Conservation (phyloP, 2,329 filamentous ascomycete genomes). For the Colletotrichum theobromicola region DNA sequence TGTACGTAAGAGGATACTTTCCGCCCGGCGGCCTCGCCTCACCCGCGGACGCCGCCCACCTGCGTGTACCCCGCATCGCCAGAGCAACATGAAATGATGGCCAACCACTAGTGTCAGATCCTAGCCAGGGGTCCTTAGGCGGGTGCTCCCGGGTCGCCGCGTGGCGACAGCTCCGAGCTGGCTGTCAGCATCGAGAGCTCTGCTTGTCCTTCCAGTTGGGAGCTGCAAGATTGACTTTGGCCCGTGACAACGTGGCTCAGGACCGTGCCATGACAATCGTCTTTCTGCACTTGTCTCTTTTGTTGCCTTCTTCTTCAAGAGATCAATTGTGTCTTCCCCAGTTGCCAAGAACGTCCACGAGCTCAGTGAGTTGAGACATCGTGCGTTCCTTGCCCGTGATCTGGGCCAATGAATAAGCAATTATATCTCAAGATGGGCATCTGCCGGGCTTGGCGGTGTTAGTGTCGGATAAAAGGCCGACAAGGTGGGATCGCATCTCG, state of each 20-base stretch:
- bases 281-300: not conserved
- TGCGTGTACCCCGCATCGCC: slow-evolving; percentile 14
- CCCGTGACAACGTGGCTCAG: not conserved
- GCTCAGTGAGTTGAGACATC: not conserved
- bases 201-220: not conserved
- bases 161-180: not conserved
- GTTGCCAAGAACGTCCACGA: not conserved
- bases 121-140: slow-evolving; percentile 2
- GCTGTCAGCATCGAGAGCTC: not conserved
- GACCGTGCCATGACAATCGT: not conserved
- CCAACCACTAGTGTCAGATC: slow-evolving; percentile 4
- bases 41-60: not conserved
- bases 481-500: not conserved
- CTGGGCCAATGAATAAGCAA: not conserved
- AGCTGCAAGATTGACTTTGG: not conserved
- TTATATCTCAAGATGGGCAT: not conserved
- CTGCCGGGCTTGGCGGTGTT: not conserved
- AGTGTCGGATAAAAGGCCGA: slow-evolving; percentile 13
- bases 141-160: slow-evolving; percentile 13
- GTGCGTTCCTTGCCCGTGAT: too few species aligned
- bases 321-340: not conserved
- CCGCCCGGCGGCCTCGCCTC: not conserved
- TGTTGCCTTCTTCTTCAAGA: not conserved
- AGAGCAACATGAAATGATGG: not conserved
- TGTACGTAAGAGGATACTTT: not conserved